Conservation (phyloP, 2,329 filamentous ascomycete species). For the Fusarium sp. region DNA sequence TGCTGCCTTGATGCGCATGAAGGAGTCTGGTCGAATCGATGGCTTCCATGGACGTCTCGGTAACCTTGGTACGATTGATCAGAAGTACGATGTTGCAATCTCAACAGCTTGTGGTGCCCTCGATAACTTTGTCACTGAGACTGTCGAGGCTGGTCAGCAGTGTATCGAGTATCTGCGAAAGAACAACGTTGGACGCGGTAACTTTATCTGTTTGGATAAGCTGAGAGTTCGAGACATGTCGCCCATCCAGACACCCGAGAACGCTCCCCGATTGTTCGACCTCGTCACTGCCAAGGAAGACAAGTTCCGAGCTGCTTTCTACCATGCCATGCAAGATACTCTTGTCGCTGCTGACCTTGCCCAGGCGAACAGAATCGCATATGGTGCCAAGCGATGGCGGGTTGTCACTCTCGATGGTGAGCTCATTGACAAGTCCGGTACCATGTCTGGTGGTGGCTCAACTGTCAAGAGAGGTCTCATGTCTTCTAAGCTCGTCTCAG, state of each 20-base stretch:
- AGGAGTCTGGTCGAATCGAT: slow-evolving; percentile 95
- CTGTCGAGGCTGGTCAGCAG: slow-evolving; percentile 94
- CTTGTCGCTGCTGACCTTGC: slow-evolving; percentile 90
- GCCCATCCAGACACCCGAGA: slow-evolving; percentile 87
- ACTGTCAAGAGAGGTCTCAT: slow-evolving; percentile 92
- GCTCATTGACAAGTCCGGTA: slow-evolving; percentile 97
- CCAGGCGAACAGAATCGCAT: slow-evolving; percentile 98
- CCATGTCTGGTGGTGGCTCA: slow-evolving; percentile 96
- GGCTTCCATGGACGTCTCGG: slow-evolving; percentile 96
- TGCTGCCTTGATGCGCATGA: slow-evolving; percentile 90
- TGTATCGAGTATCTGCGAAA: slow-evolving; percentile 98
- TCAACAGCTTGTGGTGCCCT: slow-evolving; percentile 93
- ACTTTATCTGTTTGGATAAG: slow-evolving; percentile 96
- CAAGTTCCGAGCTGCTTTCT: slow-evolving; percentile 90
- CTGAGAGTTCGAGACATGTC: slow-evolving; percentile 81
- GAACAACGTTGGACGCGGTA: slow-evolving; percentile 94
- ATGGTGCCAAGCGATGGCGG: slow-evolving; percentile 91
- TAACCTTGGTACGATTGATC: slow-evolving; percentile 92
- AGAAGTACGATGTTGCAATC: slow-evolving; percentile 96
- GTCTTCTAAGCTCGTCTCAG: slow-evolving; percentile 93
- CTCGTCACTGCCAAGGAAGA: slow-evolving; percentile 89
- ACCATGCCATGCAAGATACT: slow-evolving; percentile 94
- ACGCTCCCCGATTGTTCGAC: slow-evolving; percentile 92
- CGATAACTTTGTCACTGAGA: slow-evolving; percentile 97
- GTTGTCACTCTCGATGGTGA: slow-evolving; percentile 96